A percentile compares a stretch with the other conserved stretches of the same genome.
Conservation (phyloP, 2,329 filamentous ascomycete species). For the Trichoderma sp. region DNA sequence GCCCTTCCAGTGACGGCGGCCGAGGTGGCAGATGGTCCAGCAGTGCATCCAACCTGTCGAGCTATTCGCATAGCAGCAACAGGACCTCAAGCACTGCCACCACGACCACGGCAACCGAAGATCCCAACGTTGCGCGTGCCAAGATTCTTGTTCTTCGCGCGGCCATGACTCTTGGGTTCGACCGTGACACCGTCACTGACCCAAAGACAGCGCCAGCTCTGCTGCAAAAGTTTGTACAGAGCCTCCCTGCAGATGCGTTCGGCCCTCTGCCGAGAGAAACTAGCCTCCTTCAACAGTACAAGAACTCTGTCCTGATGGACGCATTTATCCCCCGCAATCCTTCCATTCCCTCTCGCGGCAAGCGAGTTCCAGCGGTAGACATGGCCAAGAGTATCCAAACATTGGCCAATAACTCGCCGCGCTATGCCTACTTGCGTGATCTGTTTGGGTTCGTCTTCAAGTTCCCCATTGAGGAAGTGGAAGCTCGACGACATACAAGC, state of each 20-base stretch:
- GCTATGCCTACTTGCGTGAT: conserved; percentile 78
- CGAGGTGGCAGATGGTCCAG: conserved; percentile 75
- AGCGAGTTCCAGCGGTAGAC: conserved; percentile 65
- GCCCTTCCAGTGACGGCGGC: conserved; percentile 59
- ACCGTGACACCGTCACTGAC: conserved; percentile 51
- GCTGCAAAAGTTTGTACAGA: conserved; percentile 72
- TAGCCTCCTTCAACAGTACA: conserved; percentile 72
- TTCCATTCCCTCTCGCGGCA: conserved; percentile 50
- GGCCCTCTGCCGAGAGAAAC: conserved; percentile 68
- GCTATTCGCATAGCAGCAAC: conserved; percentile 69
- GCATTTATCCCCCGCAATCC: conserved; percentile 48
- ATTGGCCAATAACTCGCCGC: conserved; percentile 63
- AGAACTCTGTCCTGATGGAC: conserved; percentile 73
- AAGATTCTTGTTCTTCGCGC: conserved; percentile 80
- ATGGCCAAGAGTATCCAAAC: conserved; percentile 74
- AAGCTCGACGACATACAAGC: conserved; percentile 61
- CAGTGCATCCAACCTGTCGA: conserved; percentile 72
- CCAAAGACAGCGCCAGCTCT: conserved; percentile 48
- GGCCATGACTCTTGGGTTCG: conserved; percentile 79
- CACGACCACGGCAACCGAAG: conserved; percentile 65
- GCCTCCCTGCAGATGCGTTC: conserved; percentile 73
- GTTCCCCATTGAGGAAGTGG: conserved; percentile 75
- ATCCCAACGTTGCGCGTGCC: conserved; percentile 71
- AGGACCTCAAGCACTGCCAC: conserved; percentile 70
- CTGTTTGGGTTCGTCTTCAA: conserved; percentile 82